Evolutionary conservation across 768 basidiomycete genomes (phyloP), one percentile per base, ranked within the genome.

Genomic region (Mycena filopes): DNA sequence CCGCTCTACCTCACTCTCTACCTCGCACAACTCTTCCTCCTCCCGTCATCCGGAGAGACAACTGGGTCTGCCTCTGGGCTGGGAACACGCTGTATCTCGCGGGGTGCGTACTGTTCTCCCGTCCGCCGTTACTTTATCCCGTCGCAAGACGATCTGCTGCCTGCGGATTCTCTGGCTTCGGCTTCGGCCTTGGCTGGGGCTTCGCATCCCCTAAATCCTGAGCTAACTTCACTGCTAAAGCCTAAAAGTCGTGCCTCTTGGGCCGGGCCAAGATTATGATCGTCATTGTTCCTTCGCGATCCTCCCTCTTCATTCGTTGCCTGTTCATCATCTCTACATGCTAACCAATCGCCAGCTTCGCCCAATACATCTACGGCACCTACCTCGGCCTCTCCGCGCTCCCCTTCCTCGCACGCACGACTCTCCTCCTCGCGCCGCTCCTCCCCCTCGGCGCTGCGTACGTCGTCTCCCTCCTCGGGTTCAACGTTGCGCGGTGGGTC

Each of bases 21-120:
- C 75, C 81, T 95, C 63, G 92, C 92, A 0, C 94, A 98, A 74
- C 84, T 98, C 13, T 89, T 96, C 67, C 84, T 99, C 13, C 86
- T 94, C 2, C 92, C 2, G 84, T 98, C 49, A 83, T 98, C 51
- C 85, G 93, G 41, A 88, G 87, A 72, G 88, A 89, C 70, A 94
- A 92, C 70, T 98, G 96, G 96, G 87, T 96, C n/a, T 97, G 95
- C 74, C 83, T 98, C 41, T 91, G 92, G 82, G 83, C 96, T 25
- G 97, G 96, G 50, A 98, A 98, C 68, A 96, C 95, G 1, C 79
- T 96, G 12, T 96, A 95, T 76, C 86, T 98, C 28, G 89, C 90
- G 25, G 96, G 93, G 89, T 93, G 80, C 68, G 87, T 83, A 21
- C 31, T 38, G 61, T 28, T n/a, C 47, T 42, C 15, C 15, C 36